Base-by-base conservation (phyloP, 31 red algal genomes). In the Asparagopsis taxiformis region DNA sequence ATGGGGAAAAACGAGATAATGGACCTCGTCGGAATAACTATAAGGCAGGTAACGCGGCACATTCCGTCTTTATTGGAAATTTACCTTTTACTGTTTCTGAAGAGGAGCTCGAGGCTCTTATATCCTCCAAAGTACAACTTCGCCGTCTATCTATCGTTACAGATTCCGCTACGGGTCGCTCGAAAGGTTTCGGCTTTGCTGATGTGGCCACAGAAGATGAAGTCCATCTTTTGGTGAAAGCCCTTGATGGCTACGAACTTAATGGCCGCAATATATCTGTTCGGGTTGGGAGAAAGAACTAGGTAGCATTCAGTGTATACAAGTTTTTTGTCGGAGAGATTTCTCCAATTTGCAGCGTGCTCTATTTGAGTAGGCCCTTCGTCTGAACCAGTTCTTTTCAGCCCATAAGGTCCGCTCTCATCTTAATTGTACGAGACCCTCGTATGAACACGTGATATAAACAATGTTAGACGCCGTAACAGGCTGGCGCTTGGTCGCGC, bases 1-100 rank as follows among this genome's bases (percentile, higher is more conserved):
- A 68, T 54, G 32, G 77, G 30, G 56, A 38, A 17, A 19, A 38
- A 13, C 55, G 51, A 8, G 29, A 33, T 2, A 24, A 44, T 62
- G 39, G 41, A 11, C 24, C 16, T 19, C 22, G 44, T 10, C 48
- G 62, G 24, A 23, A 16, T 20, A 10, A 24, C 28, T 16, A 49
- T 20, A 59, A 25, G 29, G 7, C 3, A 4, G 7, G 7, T 6
- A 8, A 29, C 35, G 28, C 51, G 22, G 17, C 24, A 13, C 64
- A 75, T 59, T 74, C 80, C 6, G 65, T 93, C 29, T 93, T 93
- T 74, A 80, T 93, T 53, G 89, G 80, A 2, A 93, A 93, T 53
- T 56, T 93, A 33, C 59, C 80, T 10, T 93, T 73, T 56, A 39
- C 61, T 1, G 68, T 80, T 31, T 21, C 46, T 21, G 17, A 74